Conservation (phyloP, 768 basidiomycete genomes). For the Tulasnella sp. region DNA sequence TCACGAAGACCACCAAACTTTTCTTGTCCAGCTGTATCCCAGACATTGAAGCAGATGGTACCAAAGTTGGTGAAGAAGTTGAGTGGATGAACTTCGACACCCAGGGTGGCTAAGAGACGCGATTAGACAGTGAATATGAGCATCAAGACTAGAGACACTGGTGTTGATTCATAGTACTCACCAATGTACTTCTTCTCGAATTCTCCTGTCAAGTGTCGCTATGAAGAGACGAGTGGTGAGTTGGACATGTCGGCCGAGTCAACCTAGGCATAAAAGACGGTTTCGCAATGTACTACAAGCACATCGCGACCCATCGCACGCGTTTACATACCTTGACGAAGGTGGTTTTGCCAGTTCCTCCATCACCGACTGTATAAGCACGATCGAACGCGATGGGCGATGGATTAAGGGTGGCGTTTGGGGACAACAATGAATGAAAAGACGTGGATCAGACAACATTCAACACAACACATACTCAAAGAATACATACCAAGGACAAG, state of each 20-base stretch:
- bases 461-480: slow-evolving; percentile 20
- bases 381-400: slow-evolving; percentile 13
- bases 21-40: slow-evolving; percentile 99
- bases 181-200: slow-evolving; percentile 99
- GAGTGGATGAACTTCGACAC: slow-evolving; percentile 98
- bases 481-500: slow-evolving; percentile 81
- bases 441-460: no score
- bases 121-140: background rate
- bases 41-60: slow-evolving; percentile 98
- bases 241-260: slow-evolving; percentile 4
- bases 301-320: slow-evolving; percentile 18
- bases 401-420: slow-evolving; percentile 7
- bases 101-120: slow-evolving; percentile 68
- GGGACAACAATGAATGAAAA: background rate
- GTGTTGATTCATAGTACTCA: slow-evolving; percentile 30
- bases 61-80: slow-evolving; percentile 96
- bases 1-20: slow-evolving; percentile 98
- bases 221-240: slow-evolving; percentile 35
- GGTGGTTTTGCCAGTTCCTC: slow-evolving; percentile 95
- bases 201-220: slow-evolving; percentile 98
- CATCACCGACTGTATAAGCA: slow-evolving; percentile 66
- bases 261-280: slow-evolving; percentile 9
- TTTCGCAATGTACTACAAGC: no score
- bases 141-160: background rate
- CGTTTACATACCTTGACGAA: slow-evolving; percentile 90